Evolutionary conservation across 2,329 filamentous ascomycete species (phyloP).

Genomic region (Neobulgaria alba): DNA sequence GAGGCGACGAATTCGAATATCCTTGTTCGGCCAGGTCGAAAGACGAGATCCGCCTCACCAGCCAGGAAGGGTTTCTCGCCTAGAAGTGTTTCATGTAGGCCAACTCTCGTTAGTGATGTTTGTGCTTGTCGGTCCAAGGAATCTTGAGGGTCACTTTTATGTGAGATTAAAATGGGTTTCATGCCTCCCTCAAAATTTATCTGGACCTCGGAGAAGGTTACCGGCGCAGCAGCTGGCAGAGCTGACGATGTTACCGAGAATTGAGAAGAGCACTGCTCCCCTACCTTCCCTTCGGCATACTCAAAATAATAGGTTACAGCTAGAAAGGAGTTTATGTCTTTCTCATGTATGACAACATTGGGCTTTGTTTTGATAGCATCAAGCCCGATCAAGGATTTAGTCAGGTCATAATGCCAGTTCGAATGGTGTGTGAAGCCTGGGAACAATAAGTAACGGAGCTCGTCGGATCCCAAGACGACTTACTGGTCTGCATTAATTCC

Average conservation of each 20-base stretch:
- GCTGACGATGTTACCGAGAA: constrained; percentile 49
- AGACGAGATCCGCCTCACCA: constrained; percentile 53
- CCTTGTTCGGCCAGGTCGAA: constrained; percentile 58
- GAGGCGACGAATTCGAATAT: constrained; percentile 65
- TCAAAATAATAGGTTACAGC: constrained; percentile 49
- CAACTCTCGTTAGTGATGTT: constrained; percentile 13
- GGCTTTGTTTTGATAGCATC: constrained; percentile 36
- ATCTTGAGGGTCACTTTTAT: constrained; percentile 29
- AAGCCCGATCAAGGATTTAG: constrained; percentile 45
- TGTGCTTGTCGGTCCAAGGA: constrained; percentile 1
- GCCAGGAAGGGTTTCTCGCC: constrained; percentile 34
- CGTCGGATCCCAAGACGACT: constrained; percentile 24
- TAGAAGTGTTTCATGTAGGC: constrained; percentile 17
- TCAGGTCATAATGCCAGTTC: constrained; percentile 54
- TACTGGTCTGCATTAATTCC: constrained; percentile 53
- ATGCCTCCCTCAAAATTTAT: constrained; percentile 50
- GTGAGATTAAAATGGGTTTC: constrained; percentile 38
- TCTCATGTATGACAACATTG: constrained; percentile 41
- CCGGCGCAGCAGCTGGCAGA: constrained; percentile 40
- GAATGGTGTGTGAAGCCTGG: constrained; percentile 45
- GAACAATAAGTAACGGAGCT: constrained; percentile 15
- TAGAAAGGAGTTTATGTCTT: constrained; percentile 44
- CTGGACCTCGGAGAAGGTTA: constrained; percentile 43
- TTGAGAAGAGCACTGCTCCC: constrained; percentile 50
- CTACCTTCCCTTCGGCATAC: constrained; percentile 50